Conservation (phyloP, 2,329 filamentous ascomycete genomes). For the Orbilia oligospora region DNA sequence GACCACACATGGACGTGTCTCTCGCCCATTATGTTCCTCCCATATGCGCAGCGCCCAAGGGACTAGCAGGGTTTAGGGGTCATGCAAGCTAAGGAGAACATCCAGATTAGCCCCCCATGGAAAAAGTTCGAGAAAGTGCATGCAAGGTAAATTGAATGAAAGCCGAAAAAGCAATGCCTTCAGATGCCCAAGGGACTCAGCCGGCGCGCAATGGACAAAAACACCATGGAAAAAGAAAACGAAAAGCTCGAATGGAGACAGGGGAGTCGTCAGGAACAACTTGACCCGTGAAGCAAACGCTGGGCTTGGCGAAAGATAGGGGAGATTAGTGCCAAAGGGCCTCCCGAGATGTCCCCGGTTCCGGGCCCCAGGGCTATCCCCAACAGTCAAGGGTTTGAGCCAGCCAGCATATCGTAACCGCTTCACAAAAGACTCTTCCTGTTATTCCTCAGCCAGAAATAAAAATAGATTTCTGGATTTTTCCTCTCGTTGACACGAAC, state of each 20-base stretch:
- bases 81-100: constrained; percentile 60
- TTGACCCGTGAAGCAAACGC: constrained; percentile 42
- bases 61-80: constrained; percentile 57
- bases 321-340: constrained; percentile 50
- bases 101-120: constrained; percentile 54
- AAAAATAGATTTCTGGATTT: constrained; percentile 40
- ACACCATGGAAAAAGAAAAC: constrained; percentile 42
- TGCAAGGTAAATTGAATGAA: constrained; percentile 61
- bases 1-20: constrained; percentile 60
- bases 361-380: constrained; percentile 24
- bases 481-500: neutral
- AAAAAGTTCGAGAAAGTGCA: constrained; percentile 59
- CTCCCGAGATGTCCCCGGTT: constrained; percentile 31
- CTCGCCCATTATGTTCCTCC: constrained; percentile 57
- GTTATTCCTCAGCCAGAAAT: constrained; percentile 21
- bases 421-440: constrained; percentile 7
- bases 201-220: constrained; percentile 49
- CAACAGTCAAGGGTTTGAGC: constrained; percentile 5
- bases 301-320: constrained; percentile 57
- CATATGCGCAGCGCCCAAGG: constrained; percentile 58
- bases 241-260: constrained; percentile 35
- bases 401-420: constrained; percentile 8
- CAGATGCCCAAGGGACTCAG: constrained; percentile 47
- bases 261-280: constrained; percentile 48
- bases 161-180: constrained; percentile 55